Evolutionary conservation across 2,329 filamentous ascomycete species (phyloP), one percentile per base, ranked within the genome.

Genomic region (Microcyclospora tardicrescens): DNA sequence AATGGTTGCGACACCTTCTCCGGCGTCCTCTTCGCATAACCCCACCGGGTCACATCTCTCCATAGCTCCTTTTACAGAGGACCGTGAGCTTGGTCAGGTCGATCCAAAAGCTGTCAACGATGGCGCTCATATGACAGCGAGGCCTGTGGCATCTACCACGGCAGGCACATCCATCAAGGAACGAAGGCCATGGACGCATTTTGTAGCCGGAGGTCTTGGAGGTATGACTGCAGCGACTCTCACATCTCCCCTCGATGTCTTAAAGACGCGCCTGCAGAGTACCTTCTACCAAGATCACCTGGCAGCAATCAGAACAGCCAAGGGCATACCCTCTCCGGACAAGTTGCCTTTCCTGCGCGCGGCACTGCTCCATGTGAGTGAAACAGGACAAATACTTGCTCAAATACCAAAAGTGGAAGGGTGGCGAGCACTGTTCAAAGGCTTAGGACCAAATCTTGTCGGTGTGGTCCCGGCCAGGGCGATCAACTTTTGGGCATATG

Each of bases 401-500:
- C 76, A 81, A 16, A 86, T 96, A 6, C 82, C 89, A 50, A 75
- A 76, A 36, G 67, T 76, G 14, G 89, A 95, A 59, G 89, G 89
- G 15, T 81, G 79, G 67, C 76, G 85, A 37, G 87, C 85, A 10
- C 70, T 96, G 3, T 96, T 95, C 71, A 93, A 93, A 59, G 89
- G 89, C 15, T 71, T 96, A 3, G 87, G 86, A 0, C 87, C 89
- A 1, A 95, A 93, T 60, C 69, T 95, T 6, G 71, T 91, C 6
- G 87, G 89, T 40, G 86, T 94, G 2, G 81, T 95, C 8, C 87
- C 87, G 1, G 87, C 87, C 13, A 73, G 86, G 43, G 80, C 82
- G 37, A 95, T 95, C 63, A 93, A 93, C 61, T 96, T 96, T 61
- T 94, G 80, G 64, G 79, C 84, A 11, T 94, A 95, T 58, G 85